Evolutionary conservation across 805 yeast genomes (phyloP), one percentile per base, ranked within the genome.

Genomic region (Tetrapisispora arboricola): DNA sequence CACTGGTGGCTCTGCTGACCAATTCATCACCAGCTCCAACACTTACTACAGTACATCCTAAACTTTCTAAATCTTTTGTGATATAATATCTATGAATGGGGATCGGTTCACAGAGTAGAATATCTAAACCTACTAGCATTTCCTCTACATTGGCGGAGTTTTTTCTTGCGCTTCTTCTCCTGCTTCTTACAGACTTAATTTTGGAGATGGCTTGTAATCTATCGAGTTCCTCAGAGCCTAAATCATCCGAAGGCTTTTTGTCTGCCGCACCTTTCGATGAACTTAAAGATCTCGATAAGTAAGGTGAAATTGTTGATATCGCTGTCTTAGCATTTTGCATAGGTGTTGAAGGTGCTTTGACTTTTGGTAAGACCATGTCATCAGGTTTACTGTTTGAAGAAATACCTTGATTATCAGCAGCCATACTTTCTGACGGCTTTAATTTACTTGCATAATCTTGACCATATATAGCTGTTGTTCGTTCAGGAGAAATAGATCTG

Each of bases 101-200:
- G 44, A 84, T 84, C 2, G 92, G 86, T 52, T 86, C 95, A 60
- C 96, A 87, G 12, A 86, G 66, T 35, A 90, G 65, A 4, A 87
- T 78, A 56, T 84, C 88, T 49, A 83, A 59, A 28, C 55, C 50
- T 34, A 49, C 54, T 4, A 49, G 43, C n/a, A 56, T 39, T 13
- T 48, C 55, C 25, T 47, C 47, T 0, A 48, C 44, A 3, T 44
- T 45, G 1, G 49, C 42, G 2, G 57, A 51, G 40, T 53, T 56
- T 36, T 47, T 52, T 9, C 60, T 48, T 13, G 54, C 58, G 39
- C 59, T 56, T 20, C 56, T 50, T 39, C 63, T 51, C 40, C 60
- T 50, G 22, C 44, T 44, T 18, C 60, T 48, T 15, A 55, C 40
- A 11, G 58, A 50, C 27, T 52, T 47, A 6, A 55, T 52, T 43